Evolutionary conservation across 495 filamentous ascomycete genomes (phyloP), one percentile per base, ranked within the genome.

Genomic region (Neurospora sp.): DNA sequence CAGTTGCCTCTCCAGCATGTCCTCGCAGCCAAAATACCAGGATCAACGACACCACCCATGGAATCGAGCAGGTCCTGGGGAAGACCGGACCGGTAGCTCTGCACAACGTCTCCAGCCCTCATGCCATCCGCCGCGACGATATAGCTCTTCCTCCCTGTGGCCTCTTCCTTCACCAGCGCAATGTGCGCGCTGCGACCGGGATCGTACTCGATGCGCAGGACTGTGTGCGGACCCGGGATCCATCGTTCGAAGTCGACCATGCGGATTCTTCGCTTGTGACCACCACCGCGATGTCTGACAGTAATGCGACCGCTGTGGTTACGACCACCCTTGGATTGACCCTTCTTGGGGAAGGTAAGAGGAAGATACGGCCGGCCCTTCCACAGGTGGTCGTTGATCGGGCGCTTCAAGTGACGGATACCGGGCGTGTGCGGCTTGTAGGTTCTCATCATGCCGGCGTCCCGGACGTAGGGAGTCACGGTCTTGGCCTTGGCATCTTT

Each of bases 351-450:
- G 76, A 92, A 93, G 3, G 96, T 99, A 79, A 99, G 86, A 59
- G 90, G 90, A 12, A 91, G 86, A 75, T 91, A 90, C 0, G 96
- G 93, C 48, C 94, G 87, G 69, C 94, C 95, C 85, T 96, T 97
- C 91, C 92, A 98, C 39, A 99, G 85, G 81, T 98, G 96, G 75
- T 98, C 96, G 83, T 97, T 97, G 79, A 98, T 90, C 11, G 96
- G 93, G 20, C 96, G 88, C 74, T 89, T 91, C 72, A 99, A 85
- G 87, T 99, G 96, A 73, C 96, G 91, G 48, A 97, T 79, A 88
- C 96, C 96, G 48, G 96, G 96, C 11, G 96, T 99, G 71, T 93
- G 91, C 44, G 96, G 96, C 82, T 93, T 98, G 80, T 99, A 99
- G 46, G 90, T 95, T 74, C 92, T 89, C 81, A 97, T 80, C 48